Conservation (phyloP, 331 rosid genomes). For the Malus hybrid region DNA sequence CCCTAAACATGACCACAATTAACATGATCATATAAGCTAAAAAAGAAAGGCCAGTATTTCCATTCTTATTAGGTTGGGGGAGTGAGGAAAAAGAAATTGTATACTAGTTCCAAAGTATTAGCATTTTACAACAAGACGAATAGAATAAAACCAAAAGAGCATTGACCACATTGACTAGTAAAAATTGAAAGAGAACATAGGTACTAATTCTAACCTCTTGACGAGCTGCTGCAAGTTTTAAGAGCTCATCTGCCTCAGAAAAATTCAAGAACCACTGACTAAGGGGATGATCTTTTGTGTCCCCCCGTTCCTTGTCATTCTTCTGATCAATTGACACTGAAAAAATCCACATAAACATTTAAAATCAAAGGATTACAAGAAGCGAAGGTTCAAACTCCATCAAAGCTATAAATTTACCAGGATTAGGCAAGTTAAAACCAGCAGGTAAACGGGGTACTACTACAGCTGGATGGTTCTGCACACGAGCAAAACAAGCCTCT, state of each 20-base stretch:
- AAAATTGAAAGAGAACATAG: background rate
- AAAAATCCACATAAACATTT: background rate
- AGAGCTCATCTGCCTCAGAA: conserved; percentile 97
- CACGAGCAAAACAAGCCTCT: conserved; percentile 64
- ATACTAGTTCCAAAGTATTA: background rate
- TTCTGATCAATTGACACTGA: conserved; percentile 42
- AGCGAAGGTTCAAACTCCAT: background rate
- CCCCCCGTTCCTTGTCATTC: conserved; percentile 52
- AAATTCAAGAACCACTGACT: conserved; percentile 89
- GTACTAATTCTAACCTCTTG: conserved; percentile 60
- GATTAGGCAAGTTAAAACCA: conserved; percentile 68
- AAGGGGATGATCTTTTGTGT: conserved; percentile 76
- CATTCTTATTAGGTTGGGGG: background rate
- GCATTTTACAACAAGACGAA: background rate
- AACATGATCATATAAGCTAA: background rate
- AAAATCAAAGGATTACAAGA: conserved; percentile 3
- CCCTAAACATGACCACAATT: background rate
- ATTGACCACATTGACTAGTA: background rate
- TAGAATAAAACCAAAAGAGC: background rate
- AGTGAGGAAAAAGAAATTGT: background rate
- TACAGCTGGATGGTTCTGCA: conserved; percentile 84
- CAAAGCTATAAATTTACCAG: conserved; percentile 36
- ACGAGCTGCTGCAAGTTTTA: conserved; percentile 91
- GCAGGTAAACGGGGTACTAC: conserved; percentile 75
- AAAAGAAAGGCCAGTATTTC: background rate